Percentiles rank a stretch among this genome's conserved stretches.
These are phyloP conservation scores for Dacryopinax spathularia DNA, from an alignment of 768 basidiomycete species.

Conservation along the genomic window DNA sequence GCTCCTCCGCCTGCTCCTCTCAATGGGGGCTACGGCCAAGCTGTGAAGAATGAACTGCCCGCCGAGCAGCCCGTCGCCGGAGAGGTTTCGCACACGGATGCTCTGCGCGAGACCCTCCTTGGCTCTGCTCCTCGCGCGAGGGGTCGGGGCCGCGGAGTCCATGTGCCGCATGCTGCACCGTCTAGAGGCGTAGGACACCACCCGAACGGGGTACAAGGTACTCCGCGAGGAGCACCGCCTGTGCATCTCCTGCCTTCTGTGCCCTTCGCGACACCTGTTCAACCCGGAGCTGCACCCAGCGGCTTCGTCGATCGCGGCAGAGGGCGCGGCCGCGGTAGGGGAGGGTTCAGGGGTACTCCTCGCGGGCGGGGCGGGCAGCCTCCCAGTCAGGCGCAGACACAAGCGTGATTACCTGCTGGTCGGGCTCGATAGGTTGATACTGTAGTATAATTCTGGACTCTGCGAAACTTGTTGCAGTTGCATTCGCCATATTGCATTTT, in stretches of 20 bases:
- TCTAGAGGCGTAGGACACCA: neutral
- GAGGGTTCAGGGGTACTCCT: neutral
- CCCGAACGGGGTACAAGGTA: neutral
- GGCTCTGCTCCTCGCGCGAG: neutral
- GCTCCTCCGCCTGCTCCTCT: neutral
- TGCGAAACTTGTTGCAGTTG: neutral
- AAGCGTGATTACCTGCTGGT: neutral
- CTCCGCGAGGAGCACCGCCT: neutral
- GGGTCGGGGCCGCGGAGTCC: neutral
- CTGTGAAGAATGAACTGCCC: neutral
- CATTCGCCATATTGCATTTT: neutral
- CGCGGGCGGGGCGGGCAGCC: neutral
- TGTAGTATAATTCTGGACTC: neutral
- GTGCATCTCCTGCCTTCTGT: neutral
- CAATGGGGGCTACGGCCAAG: neutral
- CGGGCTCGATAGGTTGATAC: neutral
- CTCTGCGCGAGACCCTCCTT: neutral
- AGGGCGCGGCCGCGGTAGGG: neutral
- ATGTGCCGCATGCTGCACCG: neutral
- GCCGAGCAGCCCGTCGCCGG: neutral
- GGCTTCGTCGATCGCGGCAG: neutral
- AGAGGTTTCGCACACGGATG: neutral
- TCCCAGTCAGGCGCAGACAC: neutral
- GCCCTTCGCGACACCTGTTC: neutral
- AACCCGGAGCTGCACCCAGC: neutral